Base-by-base conservation (phyloP, 805 yeast species). In the Saccharomyces mikatae region DNA sequence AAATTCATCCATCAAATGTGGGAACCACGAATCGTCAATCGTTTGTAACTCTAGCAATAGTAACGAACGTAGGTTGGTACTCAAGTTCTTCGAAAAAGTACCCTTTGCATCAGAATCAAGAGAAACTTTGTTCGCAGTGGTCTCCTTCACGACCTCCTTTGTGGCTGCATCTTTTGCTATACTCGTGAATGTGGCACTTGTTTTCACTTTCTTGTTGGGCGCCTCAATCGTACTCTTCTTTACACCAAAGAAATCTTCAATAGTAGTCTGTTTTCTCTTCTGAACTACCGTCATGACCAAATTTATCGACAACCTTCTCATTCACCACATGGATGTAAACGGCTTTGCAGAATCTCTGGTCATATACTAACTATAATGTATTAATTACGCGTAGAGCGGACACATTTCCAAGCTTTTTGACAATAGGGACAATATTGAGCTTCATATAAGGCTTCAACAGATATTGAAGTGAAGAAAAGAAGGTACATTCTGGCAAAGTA, bases 1-100 rank as follows among this genome's bases (percentile, higher is more conserved):
- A 53, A 94, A 75, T 61, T 91, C 96, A 24, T 73, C 66, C 62
- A 83, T 80, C 21, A 94, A 74, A 1, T 80, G 75, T 3, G 77
- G 76, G 24, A 94, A 80, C 99, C 99, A 94, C 0, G 89, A 76
- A 10, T 79, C 78, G 57, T 88, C 90, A 57, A 94, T 71, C 0
- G 88, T 81, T 1, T 74, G 68, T 44, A 89, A 80, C 67, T 94
- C 99, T 9, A 86, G 72, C 21, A 76, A 68, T 1, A 90, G 76
- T 3, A 90, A 72, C 9, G 54, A 47, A 9, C 46, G 32, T 24
- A 60, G 54, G 47, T 51, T 54, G 8, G 49, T 51, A 30, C 62
- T 59, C 55, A 60, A 49, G 8, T 56, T 49, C 26, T 41, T 17
- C 32, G 51, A 52, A 41, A 61, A 59, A 24, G 47, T 24, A n/a